Conservation (phyloP, 768 basidiomycete genomes). For the Pholiota molesta region DNA sequence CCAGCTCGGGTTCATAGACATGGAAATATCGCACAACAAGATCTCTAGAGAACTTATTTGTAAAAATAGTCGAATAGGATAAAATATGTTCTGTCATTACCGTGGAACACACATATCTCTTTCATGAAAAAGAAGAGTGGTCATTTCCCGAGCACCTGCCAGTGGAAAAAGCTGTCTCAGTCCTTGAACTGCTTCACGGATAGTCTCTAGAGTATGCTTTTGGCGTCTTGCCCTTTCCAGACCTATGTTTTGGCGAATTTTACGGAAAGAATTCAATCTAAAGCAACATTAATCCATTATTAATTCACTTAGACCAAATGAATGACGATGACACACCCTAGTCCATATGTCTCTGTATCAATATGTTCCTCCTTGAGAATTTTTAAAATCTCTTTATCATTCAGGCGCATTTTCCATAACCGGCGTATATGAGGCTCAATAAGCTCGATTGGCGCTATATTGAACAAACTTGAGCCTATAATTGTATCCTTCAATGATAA, state of each 20-base stretch:
- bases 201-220: constrained; percentile 24
- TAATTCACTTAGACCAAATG: too few relatives aligned
- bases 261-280: constrained; percentile 17
- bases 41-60: too few relatives aligned
- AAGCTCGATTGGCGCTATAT: constrained; percentile 15
- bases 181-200: constrained; percentile 17
- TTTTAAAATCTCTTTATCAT: constrained; percentile 28
- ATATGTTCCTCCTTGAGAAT: constrained; percentile 22
- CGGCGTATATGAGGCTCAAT: constrained; percentile 13
- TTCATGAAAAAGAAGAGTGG: constrained; percentile 24
- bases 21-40: constrained; percentile 13
- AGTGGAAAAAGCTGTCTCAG: constrained; percentile 26
- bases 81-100: too few relatives aligned
- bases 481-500: not conserved
- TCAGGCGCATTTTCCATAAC: constrained; percentile 27
- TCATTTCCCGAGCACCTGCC: constrained; percentile 30
- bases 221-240: constrained; percentile 21
- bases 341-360: constrained; percentile 23
- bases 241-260: constrained; percentile 22
- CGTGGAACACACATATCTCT: constrained; percentile 25
- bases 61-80: too few relatives aligned
- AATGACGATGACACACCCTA: constrained; percentile 21
- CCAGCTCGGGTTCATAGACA: constrained; percentile 6
- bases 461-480: not conserved
- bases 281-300: too few relatives aligned